These are phyloP conservation scores for Quercus cerris DNA, from an alignment of 306 rosid species.

Conservation along the genomic window DNA sequence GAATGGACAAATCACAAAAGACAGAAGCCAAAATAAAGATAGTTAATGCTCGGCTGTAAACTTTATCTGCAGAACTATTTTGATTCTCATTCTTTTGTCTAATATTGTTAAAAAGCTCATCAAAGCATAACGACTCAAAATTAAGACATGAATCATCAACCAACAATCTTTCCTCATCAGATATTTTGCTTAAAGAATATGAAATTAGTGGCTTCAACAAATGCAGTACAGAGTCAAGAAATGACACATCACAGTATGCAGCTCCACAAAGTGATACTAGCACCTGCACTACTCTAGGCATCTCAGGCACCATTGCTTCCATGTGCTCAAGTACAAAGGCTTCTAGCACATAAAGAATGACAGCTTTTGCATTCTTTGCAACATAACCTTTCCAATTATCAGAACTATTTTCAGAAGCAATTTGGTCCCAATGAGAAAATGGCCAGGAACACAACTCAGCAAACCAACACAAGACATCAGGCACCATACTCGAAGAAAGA, in stretches of 20 bases:
- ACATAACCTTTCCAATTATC: slow-evolving; percentile 62
- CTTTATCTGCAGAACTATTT: slow-evolving; percentile 40
- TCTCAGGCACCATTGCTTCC: slow-evolving; percentile 92
- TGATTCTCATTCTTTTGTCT: slow-evolving; percentile 37
- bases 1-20: slow-evolving; percentile 71
- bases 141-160: slow-evolving; percentile 64
- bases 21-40: slow-evolving; percentile 82
- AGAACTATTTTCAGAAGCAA: slow-evolving; percentile 35
- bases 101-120: slow-evolving; percentile 58
- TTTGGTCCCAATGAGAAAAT: slow-evolving; percentile 36
- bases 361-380: slow-evolving; percentile 85
- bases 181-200: slow-evolving; percentile 64
- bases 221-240: slow-evolving; percentile 70
- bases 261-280: slow-evolving; percentile 74
- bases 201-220: slow-evolving; percentile 84
- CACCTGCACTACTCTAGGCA: slow-evolving; percentile 77
- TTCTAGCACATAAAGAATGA: slow-evolving; percentile 76
- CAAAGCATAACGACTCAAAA: slow-evolving; percentile 84
- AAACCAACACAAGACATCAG: slow-evolving; percentile 89
- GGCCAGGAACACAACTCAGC: slow-evolving; percentile 84
- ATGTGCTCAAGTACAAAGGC: slow-evolving; percentile 81
- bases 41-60: slow-evolving; percentile 56
- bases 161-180: slow-evolving; percentile 59
- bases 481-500: slow-evolving; percentile 64
- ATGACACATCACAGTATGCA: slow-evolving; percentile 80